Conservation (phyloP, 2,329 filamentous ascomycete genomes). For the Calonectria pseudoturangicola region DNA sequence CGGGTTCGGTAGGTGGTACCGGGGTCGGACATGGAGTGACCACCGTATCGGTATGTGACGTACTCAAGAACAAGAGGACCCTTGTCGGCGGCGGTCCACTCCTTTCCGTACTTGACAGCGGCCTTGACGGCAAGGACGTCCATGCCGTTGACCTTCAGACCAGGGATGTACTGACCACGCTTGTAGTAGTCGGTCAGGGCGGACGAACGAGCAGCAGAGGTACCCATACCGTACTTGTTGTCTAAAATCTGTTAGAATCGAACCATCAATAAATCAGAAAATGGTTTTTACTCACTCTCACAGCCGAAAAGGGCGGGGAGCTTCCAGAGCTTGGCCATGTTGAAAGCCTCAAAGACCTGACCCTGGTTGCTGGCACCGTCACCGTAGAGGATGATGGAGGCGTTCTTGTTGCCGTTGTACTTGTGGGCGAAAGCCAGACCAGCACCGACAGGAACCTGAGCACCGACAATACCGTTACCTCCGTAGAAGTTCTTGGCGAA, state of each 20-base stretch:
- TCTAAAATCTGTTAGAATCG: constrained; percentile 71
- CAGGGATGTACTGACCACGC: constrained; percentile 99
- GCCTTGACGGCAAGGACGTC: constrained; percentile 98
- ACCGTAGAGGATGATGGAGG: constrained; percentile 93
- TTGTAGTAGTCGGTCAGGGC: constrained; percentile 99
- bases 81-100: constrained; percentile 88
- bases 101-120: constrained; percentile 94
- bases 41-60: constrained; percentile 99
- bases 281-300: constrained; percentile 83
- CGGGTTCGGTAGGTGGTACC: constrained; percentile 99
- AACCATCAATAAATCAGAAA: neutral
- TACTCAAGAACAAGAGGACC: constrained; percentile 98
- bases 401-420: constrained; percentile 91
- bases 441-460: constrained; percentile 97
- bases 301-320: constrained; percentile 96
- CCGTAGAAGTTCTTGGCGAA: constrained; percentile 98
- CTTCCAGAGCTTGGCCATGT: constrained; percentile 99
- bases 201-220: constrained; percentile 92
- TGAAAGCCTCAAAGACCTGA: constrained; percentile 99
- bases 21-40: constrained; percentile 99
- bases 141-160: constrained; percentile 99
- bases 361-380: constrained; percentile 99
- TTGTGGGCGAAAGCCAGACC: constrained; percentile 98
- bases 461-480: constrained; percentile 99
- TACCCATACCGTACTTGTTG: constrained; percentile 99